Base-by-base conservation (phyloP, 768 basidiomycete species). In the Boletus subcaerulescens region DNA sequence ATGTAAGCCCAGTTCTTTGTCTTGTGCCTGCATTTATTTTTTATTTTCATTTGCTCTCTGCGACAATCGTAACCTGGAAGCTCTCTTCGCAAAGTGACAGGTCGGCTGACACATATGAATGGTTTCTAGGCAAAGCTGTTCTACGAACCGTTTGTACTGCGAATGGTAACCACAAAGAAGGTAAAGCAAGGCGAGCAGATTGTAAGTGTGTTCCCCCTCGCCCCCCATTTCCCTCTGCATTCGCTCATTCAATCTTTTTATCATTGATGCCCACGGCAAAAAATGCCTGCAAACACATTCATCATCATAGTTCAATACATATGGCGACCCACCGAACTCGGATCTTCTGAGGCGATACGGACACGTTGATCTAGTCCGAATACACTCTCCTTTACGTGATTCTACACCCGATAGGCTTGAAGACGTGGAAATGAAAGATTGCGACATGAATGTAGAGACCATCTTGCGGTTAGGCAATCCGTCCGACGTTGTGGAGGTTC, bases 271-370 rank as follows among this genome's bases (percentile, higher is more conserved):
- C 3, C 5, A 5, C 29, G 14, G 39, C 40, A 3, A n/a, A 32
- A 55, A 48, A 42, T 45, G 5, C 18, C 13, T 17, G 12, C n/a
- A 18, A 10, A 41, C 29, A 22, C 10, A 38, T 18, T 26, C 26
- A 41, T 48, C 9, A 7, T 17, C 33, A 20, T 60, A 95, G 93
- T 93, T 87, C 83, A 98, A 98, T 69, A 98, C 96, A 0, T 99
- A 98, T 68, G 92, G 88, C 26, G 90, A 95, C 64, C 87, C 84
- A 2, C 93, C 96, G 6, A 98, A 98, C 66, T 83, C 90, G 8
- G 95, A 95, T 61, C 81, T 99, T 9, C 80, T 99, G n/a, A 83
- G 97, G 42, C 84, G 91, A 52, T 98, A 96, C 65, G 97, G 97
- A 1, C 90, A 98, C 64, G 87, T 96, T 50, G 97, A 98, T 71